Evolutionary conservation across 768 basidiomycete species (phyloP).

Genomic region (Russula olivacea): DNA sequence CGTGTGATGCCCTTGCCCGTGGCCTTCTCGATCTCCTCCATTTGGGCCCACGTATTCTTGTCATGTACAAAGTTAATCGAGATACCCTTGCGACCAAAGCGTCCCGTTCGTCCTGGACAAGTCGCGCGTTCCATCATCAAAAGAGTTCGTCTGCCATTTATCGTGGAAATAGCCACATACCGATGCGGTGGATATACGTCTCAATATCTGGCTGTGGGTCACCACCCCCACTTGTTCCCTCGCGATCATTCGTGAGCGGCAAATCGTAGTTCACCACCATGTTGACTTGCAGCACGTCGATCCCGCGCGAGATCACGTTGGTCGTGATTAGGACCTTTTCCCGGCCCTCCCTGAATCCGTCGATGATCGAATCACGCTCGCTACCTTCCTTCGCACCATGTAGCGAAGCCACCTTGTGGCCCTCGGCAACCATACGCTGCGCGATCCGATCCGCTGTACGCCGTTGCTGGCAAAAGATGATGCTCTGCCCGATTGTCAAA

Average conservation of each 20-base stretch:
- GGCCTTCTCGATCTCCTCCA: conserved; percentile 80
- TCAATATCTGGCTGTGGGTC: conserved; percentile 81
- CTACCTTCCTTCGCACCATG: conserved; percentile 89
- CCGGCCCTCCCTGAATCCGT: conserved; percentile 91
- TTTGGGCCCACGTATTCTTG: conserved; percentile 77
- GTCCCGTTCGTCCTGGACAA: conserved; percentile 85
- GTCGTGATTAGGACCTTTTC: conserved; percentile 98
- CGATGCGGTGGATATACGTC: conserved; percentile 97
- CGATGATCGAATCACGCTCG: conserved; percentile 89
- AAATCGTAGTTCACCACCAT: conserved; percentile 99
- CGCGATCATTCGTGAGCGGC: conserved; percentile 74
- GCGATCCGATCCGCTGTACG: conserved; percentile 92
- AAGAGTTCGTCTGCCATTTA: background rate
- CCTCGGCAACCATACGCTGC: conserved; percentile 82
- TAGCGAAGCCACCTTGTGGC: conserved; percentile 92
- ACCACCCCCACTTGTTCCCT: conserved; percentile 35
- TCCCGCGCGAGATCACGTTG: conserved; percentile 96
- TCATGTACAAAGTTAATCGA: conserved; percentile 98
- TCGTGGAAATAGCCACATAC: conserved; percentile 40
- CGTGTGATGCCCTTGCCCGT: conserved; percentile 74
- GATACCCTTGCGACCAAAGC: conserved; percentile 95
- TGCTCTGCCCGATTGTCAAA: conserved; percentile 94
- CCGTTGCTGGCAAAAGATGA: conserved; percentile 96
- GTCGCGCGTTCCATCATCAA: conserved; percentile 3
- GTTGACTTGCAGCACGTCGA: conserved; percentile 98